Base-by-base conservation (phyloP, 2,329 filamentous ascomycete species). In the Beauveria varroae region DNA sequence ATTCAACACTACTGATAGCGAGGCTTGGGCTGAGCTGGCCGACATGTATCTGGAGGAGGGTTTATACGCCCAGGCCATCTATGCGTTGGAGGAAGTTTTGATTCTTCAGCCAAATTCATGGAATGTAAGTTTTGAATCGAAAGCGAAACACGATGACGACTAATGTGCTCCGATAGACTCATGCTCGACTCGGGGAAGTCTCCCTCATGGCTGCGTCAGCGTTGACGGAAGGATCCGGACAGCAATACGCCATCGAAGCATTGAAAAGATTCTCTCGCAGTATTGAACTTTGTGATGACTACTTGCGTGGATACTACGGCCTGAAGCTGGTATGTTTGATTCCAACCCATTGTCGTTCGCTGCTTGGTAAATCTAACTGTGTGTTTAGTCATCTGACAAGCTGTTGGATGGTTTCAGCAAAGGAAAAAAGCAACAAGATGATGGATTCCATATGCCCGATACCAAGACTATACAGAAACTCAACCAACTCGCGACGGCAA, bases 241-340 rank as follows among this genome's bases (percentile, higher is more conserved):
- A 78, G 49, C 82, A 81, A 71, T 78, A 84, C 67, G 77, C 95
- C 60, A 79, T 83, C 49, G 89, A 93, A 70, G 87, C 91, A 5
- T 74, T 96, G 59, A 90, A 91, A 71, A 86, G 93, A 65, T 98
- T 96, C 75, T 90, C 89, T 71, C 85, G 95, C 68, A 95, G 92
- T 69, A 85, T 98, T 65, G 95, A 99, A 76, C 83, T 99, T 57
- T 98, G 95, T 70, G 90, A 97, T 68, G 87, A 92, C 71, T 98
- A 97, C 72, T 75, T 98, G 64, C 86, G 95, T 64, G 95, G 93
- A 1, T 96, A 92, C 73, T 98, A 96, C 74, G 95, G 95, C 7
- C 78, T 99, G 63, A 95, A 93, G 72, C 73, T 93, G 74, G 88
- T 92, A 74, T 69, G 14, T 22, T 34, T 40, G 50, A 22, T 40